Evolutionary conservation across 2,329 filamentous ascomycete species (phyloP).

Genomic region (Gyromitra esculenta): DNA sequence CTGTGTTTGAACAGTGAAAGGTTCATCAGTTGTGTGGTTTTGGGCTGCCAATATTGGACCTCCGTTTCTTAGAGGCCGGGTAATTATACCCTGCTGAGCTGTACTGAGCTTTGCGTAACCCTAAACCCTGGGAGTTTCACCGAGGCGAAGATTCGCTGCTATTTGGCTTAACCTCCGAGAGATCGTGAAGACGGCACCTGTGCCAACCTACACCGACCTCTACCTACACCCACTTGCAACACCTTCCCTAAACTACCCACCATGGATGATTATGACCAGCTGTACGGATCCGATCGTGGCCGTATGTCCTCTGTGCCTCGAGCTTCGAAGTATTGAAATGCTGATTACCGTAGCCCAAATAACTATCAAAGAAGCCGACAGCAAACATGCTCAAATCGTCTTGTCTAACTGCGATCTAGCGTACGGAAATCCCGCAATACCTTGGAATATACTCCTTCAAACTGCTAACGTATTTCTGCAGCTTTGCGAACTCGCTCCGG

Average conservation of each 20-base stretch:
- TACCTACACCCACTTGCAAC: constrained; percentile 32
- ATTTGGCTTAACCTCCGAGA: constrained; percentile 5
- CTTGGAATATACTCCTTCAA: constrained; percentile 2
- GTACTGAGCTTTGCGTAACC: background rate
- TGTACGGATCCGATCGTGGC: constrained; percentile 55
- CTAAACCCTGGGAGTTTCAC: constrained; percentile 21
- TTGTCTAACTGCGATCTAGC: constrained; percentile 80
- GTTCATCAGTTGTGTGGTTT: background rate
- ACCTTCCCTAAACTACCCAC: constrained; percentile 4
- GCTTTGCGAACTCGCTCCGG: constrained; percentile 91
- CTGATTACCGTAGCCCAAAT: constrained; percentile 53
- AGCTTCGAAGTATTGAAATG: constrained; percentile 1
- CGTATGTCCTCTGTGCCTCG: constrained; percentile 45
- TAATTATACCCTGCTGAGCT: constrained; percentile 4
- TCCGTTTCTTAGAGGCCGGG: constrained; percentile 24
- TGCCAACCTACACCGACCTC: constrained; percentile 19
- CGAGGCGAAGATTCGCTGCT: constrained; percentile 24
- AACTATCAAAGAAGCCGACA: constrained; percentile 71
- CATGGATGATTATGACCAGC: constrained; percentile 55
- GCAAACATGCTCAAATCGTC: constrained; percentile 86
- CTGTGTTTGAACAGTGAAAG: background rate
- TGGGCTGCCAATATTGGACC: too few relatives aligned
- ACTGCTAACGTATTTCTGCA: constrained; percentile 38
- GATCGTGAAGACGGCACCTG: constrained; percentile 21
- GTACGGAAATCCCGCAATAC: constrained; percentile 44